Evolutionary conservation across 2,329 filamentous ascomycete species (phyloP).

Genomic region (Pochonia chlamydosporia): DNA sequence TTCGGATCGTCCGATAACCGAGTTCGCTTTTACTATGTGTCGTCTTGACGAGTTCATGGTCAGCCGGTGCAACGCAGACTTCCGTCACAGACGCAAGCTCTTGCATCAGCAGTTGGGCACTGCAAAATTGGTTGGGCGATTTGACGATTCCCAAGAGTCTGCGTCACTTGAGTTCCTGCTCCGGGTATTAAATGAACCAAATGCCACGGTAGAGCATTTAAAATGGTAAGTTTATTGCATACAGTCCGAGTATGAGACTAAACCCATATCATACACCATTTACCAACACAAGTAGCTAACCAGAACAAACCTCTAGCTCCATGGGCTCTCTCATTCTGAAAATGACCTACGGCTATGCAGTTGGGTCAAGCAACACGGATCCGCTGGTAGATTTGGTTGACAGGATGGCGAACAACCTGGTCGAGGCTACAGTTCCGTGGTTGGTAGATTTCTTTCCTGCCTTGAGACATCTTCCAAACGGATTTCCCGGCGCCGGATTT

Average conservation of each 20-base stretch:
- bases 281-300: background rate
- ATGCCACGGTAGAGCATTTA: background rate
- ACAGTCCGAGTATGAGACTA: background rate
- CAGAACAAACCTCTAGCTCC: background rate
- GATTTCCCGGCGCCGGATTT: slow-evolving; percentile 24
- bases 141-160: slow-evolving; percentile 11
- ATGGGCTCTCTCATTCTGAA: slow-evolving; percentile 14
- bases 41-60: background rate
- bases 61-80: background rate
- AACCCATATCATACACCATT: too few relatives aligned
- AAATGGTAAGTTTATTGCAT: background rate
- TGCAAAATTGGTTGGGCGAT: slow-evolving; percentile 3
- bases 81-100: background rate
- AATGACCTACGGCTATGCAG: slow-evolving; percentile 23
- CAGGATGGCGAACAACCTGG: slow-evolving; percentile 22
- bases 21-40: background rate
- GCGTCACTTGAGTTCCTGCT: background rate
- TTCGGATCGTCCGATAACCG: slow-evolving; percentile 3
- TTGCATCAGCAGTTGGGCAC: slow-evolving; percentile 2
- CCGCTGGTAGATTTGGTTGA: slow-evolving; percentile 23
- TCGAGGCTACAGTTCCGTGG: slow-evolving; percentile 24
- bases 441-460: slow-evolving; percentile 24
- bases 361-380: slow-evolving; percentile 22
- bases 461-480: slow-evolving; percentile 21
- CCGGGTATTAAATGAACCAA: background rate